Base-by-base conservation (phyloP, 1,139 yeast species). In the Geotrichum klebahnii region DNA sequence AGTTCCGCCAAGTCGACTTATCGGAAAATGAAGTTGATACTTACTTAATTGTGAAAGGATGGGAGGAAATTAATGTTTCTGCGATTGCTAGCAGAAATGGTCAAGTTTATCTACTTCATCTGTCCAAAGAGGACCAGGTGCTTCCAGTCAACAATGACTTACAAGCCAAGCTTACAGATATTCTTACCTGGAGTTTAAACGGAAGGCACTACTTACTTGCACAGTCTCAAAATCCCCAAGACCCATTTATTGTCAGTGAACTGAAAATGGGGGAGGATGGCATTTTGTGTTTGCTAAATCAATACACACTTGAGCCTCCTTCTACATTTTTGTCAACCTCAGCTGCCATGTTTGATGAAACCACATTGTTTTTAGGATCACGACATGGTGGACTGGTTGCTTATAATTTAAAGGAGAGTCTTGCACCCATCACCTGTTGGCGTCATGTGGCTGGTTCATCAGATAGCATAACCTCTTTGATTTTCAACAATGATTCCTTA, bases 171-270 rank as follows among this genome's bases (percentile, higher is more conserved):
- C 69, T 80, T 8, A 75, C 80, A 10, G 84, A 82, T 56, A 68
- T 81, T 3, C 64, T 83, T 39, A 64, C 75, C 0, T 61, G 68
- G 33, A 52, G 56, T 12, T 61, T 58, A 8, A 61, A 61, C 0
- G 59, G 64, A 4, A 55, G 60, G 9, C 61, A 67, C 28, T 72
- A 72, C 40, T 50, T 80, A 0, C 64, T 84, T 14, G 63, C 77
- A 3, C 92, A 84, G 55, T 79, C 88, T 10, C 89, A 94, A 37
- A 81, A 84, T 58, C 83, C 86, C 0, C 72, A 67, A 5, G 79
- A 78, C 44, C 78, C 80, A 1, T 73, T 83, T 35, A 55, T 75
- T n/a, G 65, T 82, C n/a, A 61, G 73, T 41, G 68, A 70, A 35
- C 62, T 79, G 41, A 9, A 32, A 29, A 4, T 29, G 29, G 2